Evolutionary conservation across 148 eudicot genomes (phyloP), one percentile per base, ranked within the genome.

Genomic region (Chenopodium quinoa): DNA sequence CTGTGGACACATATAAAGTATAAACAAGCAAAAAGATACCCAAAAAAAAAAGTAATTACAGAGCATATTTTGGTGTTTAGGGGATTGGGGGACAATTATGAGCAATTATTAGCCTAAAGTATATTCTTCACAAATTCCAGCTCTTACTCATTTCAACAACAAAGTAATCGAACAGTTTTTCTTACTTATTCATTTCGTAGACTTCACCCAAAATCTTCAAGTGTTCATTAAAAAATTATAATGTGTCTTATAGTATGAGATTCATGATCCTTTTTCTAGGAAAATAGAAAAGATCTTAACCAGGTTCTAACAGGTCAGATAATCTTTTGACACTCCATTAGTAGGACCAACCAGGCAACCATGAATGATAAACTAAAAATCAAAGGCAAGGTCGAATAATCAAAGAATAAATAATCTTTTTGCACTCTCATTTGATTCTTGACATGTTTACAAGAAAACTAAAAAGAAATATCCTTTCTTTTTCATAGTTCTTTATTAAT

Each of bases 341-440:
- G 40, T 32, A 50, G 17, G n/a, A 34, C 46, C 47, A 31, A 32
- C 7, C 29, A 76, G 12, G 12, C 14, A 52, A 56, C 44, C 17
- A 77, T 62, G 75, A 70, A 29, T 78, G 31, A 56, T 56, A 2
- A 79, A 29, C 19, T 14, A 22, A n/a, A 40, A 37, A 71, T 71
- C 40, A 80, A 63, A 16, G 72, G 82, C 66, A 20, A 27, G 31
- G 60, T 63, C 20, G 14, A 34, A 1, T 52, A 14, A 52, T 52
- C 16, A 14, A 52, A 14, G 56, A 10, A 52, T 52, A 52, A 7
- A 40, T 40, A 40, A 11, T 50, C 13, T 50, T 50, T 10, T 48
- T 48, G 52, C 52, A 48, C 11, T 48, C 52, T 48, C 13, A 47
- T 9, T 48, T 50, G 14, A 10, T 50, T 11, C 17, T 56, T 14